phyloP scores from a whole-genome alignment of 2,329 filamentous ascomycete species.

The Exophiala oligosperma region DNA sequence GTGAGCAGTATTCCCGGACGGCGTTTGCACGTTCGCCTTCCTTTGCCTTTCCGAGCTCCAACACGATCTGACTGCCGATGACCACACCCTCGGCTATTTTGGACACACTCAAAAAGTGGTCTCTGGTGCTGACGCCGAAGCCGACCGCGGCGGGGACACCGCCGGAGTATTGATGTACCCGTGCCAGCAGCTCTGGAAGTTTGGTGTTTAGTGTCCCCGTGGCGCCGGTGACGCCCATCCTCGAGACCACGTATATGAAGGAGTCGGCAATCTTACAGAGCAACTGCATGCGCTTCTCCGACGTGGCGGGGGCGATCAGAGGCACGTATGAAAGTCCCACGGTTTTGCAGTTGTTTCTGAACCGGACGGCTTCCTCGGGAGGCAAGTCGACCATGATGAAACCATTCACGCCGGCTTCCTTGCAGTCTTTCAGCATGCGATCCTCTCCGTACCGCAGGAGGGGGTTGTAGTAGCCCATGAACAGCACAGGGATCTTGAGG shows the following conservation, averaged over 20 bases:
- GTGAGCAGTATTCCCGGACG: constrained; percentile 83
- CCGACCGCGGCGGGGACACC: constrained; percentile 89
- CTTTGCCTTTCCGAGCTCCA: constrained; percentile 68
- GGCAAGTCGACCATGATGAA: constrained; percentile 97
- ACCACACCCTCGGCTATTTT: constrained; percentile 89
- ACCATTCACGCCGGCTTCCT: constrained; percentile 82
- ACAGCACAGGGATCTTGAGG: constrained; percentile 76
- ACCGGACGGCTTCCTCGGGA: constrained; percentile 91
- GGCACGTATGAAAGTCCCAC: constrained; percentile 90
- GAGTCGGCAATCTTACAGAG: constrained; percentile 96
- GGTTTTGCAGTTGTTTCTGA: constrained; percentile 78
- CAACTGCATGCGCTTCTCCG: constrained; percentile 88
- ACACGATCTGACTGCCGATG: constrained; percentile 94
- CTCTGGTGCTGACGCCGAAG: constrained; percentile 92
- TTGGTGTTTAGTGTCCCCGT: constrained; percentile 77
- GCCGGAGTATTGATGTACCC: constrained; percentile 89
- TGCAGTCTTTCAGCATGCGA: constrained; percentile 78
- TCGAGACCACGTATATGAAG: constrained; percentile 97
- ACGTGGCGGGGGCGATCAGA: constrained; percentile 92
- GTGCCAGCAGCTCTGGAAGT: constrained; percentile 76
- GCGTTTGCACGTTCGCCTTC: constrained; percentile 66
- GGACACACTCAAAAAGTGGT: constrained; percentile 86
- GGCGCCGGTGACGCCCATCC: constrained; percentile 95
- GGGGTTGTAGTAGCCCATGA: constrained; percentile 99
- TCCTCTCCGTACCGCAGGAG: constrained; percentile 93